Evolutionary conservation across 768 basidiomycete species (phyloP).

Genomic region (Suillus spraguei): DNA sequence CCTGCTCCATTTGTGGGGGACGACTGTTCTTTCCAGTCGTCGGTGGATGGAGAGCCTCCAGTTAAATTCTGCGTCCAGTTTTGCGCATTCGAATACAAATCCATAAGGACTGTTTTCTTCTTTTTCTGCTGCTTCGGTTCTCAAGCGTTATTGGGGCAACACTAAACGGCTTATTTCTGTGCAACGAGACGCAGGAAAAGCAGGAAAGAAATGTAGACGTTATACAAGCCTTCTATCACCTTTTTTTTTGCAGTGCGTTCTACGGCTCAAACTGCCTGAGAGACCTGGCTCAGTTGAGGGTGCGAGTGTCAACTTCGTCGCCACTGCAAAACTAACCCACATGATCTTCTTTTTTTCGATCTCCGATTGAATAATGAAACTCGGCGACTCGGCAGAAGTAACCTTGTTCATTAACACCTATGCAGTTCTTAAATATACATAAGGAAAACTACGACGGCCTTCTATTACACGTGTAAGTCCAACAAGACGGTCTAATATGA

Average conservation of each 20-base stretch:
- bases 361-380: constrained; percentile 27
- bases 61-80: constrained; percentile 41
- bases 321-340: constrained; percentile 28
- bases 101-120: constrained; percentile 44
- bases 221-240: constrained; percentile 42
- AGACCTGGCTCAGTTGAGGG: constrained; percentile 41
- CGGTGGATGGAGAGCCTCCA: constrained; percentile 32
- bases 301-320: constrained; percentile 39
- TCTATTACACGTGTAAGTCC: not conserved
- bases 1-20: constrained; percentile 25
- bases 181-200: constrained; percentile 40
- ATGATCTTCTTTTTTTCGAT: constrained; percentile 23
- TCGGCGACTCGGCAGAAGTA: constrained; percentile 25
- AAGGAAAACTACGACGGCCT: not conserved
- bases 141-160: constrained; percentile 46
- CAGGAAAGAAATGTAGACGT: constrained; percentile 39
- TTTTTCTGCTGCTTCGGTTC: constrained; percentile 42
- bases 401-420: not conserved
- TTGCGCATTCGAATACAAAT: constrained; percentile 50
- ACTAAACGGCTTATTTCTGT: constrained; percentile 49
- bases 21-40: constrained; percentile 43
- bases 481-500: not conserved
- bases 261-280: constrained; percentile 39
- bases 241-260: constrained; percentile 37
- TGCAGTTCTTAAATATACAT: no score